Base-by-base conservation (phyloP, 805 yeast species). In the Kuraishia piskuri region DNA sequence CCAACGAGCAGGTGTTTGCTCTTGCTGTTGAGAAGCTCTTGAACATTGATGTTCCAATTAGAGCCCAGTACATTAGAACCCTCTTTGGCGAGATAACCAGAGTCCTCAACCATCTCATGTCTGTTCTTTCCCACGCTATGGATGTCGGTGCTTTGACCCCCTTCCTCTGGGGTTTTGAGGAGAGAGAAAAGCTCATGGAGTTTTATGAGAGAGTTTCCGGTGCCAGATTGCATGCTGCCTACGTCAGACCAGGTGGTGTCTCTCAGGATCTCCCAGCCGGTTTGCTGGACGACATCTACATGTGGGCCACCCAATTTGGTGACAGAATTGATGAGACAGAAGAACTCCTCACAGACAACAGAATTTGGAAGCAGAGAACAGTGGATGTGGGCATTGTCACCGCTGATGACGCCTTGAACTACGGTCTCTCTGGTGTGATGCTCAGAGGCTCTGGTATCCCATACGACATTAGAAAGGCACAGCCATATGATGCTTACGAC, bases 281-380 rank as follows among this genome's bases (percentile, higher is more conserved):
- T 52, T 69, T 89, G 64, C 78, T 89, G 62, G 96, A 89, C 69
- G 96, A 89, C 68, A 89, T 89, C 59, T 89, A 87, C 71, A 88
- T 88, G 92, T 89, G 96, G 96, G 95, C 96, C 54, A 89, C 96
- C 22, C 96, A 89, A 75, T 89, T 89, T 61, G 96, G 96, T 67
- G 96, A 89, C 74, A 82, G 96, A 74, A 72, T 89, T 60, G 96
- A 89, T 69, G 96, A 89, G 71, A 84, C 87, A 58, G 96, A 89
- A 74, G 96, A 89, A 72, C 78, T 89, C 73, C 78, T 86, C 59
- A 88, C 96, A 50, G 96, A 88, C 66, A 89, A 89, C 73, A 85
- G 96, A 73, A 89, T 89, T 70, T 89, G 96, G 96, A 86, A 84
- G 72, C 86, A 85, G 67, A 84, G 96, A 76, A 87, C 95, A 23